These are phyloP conservation scores for Backusella macrospora DNA, from an alignment of 192 early-diverging fungal species.

Conservation along the genomic window DNA sequence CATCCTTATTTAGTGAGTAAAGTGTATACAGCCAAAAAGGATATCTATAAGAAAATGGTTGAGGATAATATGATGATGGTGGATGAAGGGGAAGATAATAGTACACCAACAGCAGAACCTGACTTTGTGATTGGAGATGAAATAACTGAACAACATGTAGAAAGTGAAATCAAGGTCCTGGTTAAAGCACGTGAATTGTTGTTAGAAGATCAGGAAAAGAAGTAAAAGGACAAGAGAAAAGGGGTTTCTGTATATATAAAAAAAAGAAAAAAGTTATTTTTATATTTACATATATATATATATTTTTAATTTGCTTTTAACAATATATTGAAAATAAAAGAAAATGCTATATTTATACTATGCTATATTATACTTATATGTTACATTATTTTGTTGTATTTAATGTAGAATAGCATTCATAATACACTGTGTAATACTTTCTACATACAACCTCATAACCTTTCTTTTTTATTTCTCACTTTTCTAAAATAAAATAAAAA, in stretches of 20 bases:
- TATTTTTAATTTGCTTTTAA: background rate
- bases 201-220: conserved; percentile 3
- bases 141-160: conserved; percentile 24
- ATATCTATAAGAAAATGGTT: conserved; percentile 16
- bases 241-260: too few relatives aligned
- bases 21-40: conserved; percentile 32
- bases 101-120: background rate
- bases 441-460: background rate
- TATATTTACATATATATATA: background rate
- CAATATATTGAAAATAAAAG: too few relatives aligned
- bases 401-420: background rate
- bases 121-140: conserved; percentile 19
- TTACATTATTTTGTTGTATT: too few relatives aligned
- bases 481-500: too few relatives aligned
- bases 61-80: conserved; percentile 3
- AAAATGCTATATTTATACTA: too few relatives aligned
- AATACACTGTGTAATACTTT: background rate
- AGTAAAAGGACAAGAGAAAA: background rate
- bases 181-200: conserved; percentile 18
- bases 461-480: background rate
- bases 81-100: conserved; percentile 23
- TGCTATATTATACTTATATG: too few relatives aligned
- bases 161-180: conserved; percentile 32
- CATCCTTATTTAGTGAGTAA: conserved; percentile 29
- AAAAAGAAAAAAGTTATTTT: background rate